Conservation (phyloP, 148 eudicot genomes). For the Beta vulgaris region DNA sequence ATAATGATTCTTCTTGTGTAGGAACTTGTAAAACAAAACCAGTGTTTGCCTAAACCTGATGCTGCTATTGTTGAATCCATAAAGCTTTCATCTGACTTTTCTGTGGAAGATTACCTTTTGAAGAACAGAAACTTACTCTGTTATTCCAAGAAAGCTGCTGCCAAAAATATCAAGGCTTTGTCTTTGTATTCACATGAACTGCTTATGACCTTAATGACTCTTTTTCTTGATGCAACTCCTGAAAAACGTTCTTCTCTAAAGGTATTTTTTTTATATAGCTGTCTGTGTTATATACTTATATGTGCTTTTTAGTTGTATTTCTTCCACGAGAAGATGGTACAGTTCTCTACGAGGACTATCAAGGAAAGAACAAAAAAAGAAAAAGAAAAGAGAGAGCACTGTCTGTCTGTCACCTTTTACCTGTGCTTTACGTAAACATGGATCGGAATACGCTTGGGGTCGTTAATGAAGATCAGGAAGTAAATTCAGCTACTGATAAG, state of each 20-base stretch:
- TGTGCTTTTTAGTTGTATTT: not conserved
- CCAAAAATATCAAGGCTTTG: constrained; percentile 52
- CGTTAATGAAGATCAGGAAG: not conserved
- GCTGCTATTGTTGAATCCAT: constrained; percentile 31
- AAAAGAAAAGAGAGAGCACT: too few species aligned
- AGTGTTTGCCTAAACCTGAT: constrained; percentile 31
- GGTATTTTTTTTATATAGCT: constrained; percentile 34
- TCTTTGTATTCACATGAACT: constrained; percentile 51
- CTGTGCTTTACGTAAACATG: not conserved
- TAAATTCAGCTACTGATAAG: not conserved
- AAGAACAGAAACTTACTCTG: constrained; percentile 27
- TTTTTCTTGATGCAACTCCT: constrained; percentile 52
- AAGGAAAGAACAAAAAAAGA: too few species aligned
- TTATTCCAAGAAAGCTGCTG: constrained; percentile 50
- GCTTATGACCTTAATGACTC: constrained; percentile 49
- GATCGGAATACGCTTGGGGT: not conserved
- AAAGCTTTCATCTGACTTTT: constrained; percentile 28
- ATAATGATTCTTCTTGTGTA: constrained; percentile 19
- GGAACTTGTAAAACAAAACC: constrained; percentile 77
- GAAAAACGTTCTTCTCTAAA: constrained; percentile 47
- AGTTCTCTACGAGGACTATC: too few species aligned
- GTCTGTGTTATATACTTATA: not conserved
- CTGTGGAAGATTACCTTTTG: constrained; percentile 30
- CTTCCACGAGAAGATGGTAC: not conserved
- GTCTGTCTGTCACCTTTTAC: not conserved